A percentile compares a stretch with the other conserved stretches of the same genome.
Conservation (phyloP, 331 rosid species). For the Cydonia oblonga region DNA sequence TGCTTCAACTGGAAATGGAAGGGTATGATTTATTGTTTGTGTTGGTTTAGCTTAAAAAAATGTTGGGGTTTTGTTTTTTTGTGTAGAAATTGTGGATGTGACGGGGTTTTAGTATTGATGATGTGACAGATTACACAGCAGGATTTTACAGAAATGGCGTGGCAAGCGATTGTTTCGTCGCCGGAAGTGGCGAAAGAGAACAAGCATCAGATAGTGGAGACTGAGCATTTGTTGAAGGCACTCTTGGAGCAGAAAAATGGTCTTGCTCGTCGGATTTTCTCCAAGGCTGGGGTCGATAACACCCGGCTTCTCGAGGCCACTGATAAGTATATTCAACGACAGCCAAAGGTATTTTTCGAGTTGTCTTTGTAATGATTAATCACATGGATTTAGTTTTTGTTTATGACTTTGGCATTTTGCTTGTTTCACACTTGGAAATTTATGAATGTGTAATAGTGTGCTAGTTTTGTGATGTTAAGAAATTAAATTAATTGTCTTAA, state of each 20-base stretch:
- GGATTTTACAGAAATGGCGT: slow-evolving; percentile 96
- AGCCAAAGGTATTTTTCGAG: slow-evolving; percentile 68
- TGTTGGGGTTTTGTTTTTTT: background rate
- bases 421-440: too few species aligned
- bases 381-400: background rate
- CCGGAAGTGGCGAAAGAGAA: slow-evolving; percentile 95
- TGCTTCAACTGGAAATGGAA: slow-evolving; percentile 73
- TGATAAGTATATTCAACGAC: slow-evolving; percentile 84
- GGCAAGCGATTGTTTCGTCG: slow-evolving; percentile 81
- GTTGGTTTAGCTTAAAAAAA: background rate
- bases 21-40: slow-evolving; percentile 29
- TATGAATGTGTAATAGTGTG: too few species aligned
- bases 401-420: background rate
- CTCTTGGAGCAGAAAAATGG: slow-evolving; percentile 95
- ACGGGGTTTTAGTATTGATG: slow-evolving; percentile 13
- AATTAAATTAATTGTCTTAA: background rate
- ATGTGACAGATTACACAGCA: slow-evolving; percentile 76
- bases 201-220: slow-evolving; percentile 98
- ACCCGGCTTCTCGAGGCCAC: slow-evolving; percentile 77
- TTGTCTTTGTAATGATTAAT: background rate
- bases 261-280: slow-evolving; percentile 85
- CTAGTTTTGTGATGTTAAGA: background rate
- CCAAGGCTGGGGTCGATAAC: slow-evolving; percentile 80
- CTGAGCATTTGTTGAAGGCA: slow-evolving; percentile 93
- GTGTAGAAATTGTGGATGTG: background rate